Evolutionary conservation across 371 early-diverging fungal genomes (phyloP).

Genomic region (Choanephora cucurbitarum): DNA sequence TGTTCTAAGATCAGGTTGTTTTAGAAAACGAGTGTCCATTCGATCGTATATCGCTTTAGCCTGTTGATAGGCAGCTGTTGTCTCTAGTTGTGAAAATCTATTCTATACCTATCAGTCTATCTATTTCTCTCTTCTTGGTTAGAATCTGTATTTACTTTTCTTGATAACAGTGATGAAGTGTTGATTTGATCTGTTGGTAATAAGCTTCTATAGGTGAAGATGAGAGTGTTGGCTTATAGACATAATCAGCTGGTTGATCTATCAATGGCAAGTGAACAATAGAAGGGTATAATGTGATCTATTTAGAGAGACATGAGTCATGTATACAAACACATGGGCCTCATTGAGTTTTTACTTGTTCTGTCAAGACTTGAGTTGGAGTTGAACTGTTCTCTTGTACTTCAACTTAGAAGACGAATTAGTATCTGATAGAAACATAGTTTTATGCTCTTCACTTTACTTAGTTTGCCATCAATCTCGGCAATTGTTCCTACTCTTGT

Average conservation of each 20-base stretch:
- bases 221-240: neutral
- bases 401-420: conserved; percentile 6
- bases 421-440: neutral
- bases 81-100: conserved; percentile 8
- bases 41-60: conserved; percentile 10
- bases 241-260: conserved; percentile 7
- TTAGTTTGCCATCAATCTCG: conserved; percentile 18
- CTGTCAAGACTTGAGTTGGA: too few species aligned
- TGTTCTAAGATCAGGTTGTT: conserved; percentile 7
- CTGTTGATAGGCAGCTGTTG: conserved; percentile 15
- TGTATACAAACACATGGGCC: conserved; percentile 5
- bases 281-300: conserved; percentile 28
- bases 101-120: neutral
- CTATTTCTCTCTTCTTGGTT: neutral
- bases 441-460: conserved; percentile 2
- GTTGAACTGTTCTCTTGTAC: conserved; percentile 12
- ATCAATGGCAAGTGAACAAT: conserved; percentile 10
- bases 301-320: neutral
- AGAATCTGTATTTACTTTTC: conserved; percentile 12
- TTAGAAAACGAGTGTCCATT: neutral
- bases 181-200: neutral
- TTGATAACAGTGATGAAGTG: conserved; percentile 4
- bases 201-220: conserved; percentile 3
- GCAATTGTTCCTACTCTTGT: conserved; percentile 18
- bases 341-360: too few species aligned